Evolutionary conservation across 2,329 filamentous ascomycete genomes (phyloP), one percentile per base, ranked within the genome.

Genomic region (Meredithiella fracta): DNA sequence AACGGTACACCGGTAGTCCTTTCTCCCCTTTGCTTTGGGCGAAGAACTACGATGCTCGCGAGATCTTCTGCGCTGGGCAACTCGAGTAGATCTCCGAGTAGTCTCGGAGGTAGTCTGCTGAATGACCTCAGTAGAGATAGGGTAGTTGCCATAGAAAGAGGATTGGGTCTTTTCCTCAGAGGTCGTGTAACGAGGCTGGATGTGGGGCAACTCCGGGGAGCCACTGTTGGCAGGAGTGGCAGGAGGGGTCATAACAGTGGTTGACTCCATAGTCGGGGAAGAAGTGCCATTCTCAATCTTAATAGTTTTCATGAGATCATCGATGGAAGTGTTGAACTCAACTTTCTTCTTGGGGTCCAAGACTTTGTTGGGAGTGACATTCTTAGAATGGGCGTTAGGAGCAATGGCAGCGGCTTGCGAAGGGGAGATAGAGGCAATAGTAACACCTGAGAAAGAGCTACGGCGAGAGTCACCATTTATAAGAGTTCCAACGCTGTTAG

Each of bases 281-380:
- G 55, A 1, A 59, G 55, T 1, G 17, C 67, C 66, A 14, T 73
- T 70, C 22, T 74, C 68, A 63, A 84, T 72, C 66, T 95, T 89
- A 49, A 96, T 91, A 0, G 84, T 80, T 67, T 84, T 88, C 88
- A 96, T 94, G 44, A 97, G 70, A 44, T 81, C 82, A 65, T 96
- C 90, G 38, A 96, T 82, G 58, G 87, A 80, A 0, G 89, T 95
- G n/a, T 79, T 76, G 65, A 90, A 91, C 59, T 78, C 75, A 40
- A 79, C 70, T n/a, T 77, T 72, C 23, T 73, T 67, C 1, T 71
- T 67, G 58, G 72, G 68, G 58, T 72, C 66, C 29, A 73, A 69
- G 8, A 72, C 68, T 60, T 70, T 70, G 66, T 74, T 77, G 61
- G 67, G 67, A 3, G 66, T 68, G 58, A 73, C 70, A 9, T 66